Evolutionary conservation across 2,329 filamentous ascomycete genomes (phyloP).

Genomic region (Claviceps maximensis): DNA sequence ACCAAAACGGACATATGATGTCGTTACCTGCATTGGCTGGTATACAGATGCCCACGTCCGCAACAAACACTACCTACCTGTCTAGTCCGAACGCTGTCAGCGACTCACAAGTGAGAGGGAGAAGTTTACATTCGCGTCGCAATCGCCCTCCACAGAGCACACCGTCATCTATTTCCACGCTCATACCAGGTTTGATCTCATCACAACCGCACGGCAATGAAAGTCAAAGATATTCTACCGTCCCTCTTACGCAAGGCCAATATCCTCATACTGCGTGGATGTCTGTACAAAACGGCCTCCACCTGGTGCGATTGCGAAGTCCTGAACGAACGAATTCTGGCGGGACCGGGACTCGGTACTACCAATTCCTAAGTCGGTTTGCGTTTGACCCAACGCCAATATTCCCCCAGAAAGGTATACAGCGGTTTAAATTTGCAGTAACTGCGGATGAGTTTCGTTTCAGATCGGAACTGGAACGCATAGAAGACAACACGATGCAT

Average conservation of each 20-base stretch:
- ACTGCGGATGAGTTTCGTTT: constrained; percentile 18
- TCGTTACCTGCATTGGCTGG: neutral
- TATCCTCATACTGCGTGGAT: constrained; percentile 26
- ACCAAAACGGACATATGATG: neutral
- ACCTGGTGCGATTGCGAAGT: constrained; percentile 34
- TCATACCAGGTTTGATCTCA: neutral
- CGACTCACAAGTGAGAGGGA: neutral
- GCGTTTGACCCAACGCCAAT: constrained; percentile 30
- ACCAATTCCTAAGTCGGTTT: constrained; percentile 44
- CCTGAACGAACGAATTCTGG: constrained; percentile 27
- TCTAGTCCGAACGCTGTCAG: neutral
- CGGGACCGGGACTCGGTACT: constrained; percentile 26
- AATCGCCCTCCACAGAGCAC: neutral
- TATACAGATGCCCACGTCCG: neutral
- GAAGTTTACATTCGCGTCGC: neutral
- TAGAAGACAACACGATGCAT: neutral
- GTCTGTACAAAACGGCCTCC: constrained; percentile 30
- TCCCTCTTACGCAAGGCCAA: constrained; percentile 16
- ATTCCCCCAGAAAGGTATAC: constrained; percentile 23
- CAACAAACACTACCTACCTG: neutral
- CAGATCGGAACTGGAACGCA: constrained; percentile 19
- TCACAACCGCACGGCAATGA: neutral
- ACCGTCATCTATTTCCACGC: neutral
- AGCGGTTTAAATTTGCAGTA: constrained; percentile 34
- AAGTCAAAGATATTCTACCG: neutral